Percentiles rank a stretch among this genome's conserved stretches.
Evolutionary conservation across 139 green algal genomes (phyloP).

Genomic region (Coccomyxa sp.): DNA sequence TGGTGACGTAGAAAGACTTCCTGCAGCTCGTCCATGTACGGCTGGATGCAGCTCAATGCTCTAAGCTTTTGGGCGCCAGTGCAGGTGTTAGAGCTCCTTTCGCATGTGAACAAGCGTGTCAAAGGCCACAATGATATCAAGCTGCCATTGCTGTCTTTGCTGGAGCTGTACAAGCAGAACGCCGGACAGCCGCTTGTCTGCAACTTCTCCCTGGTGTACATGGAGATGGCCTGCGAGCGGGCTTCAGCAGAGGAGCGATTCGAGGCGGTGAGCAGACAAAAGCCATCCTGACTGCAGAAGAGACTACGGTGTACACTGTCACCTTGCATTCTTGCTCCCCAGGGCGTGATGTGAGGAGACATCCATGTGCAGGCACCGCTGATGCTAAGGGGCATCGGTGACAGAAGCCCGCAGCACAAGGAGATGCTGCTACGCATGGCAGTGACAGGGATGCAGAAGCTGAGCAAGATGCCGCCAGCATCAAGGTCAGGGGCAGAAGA

Average conservation of each 20-base stretch:
- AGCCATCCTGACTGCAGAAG: no score
- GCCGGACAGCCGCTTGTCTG: constrained; percentile 40
- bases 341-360: background rate
- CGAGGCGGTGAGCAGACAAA: background rate
- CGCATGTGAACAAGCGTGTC: constrained; percentile 90
- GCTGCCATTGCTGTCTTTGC: constrained; percentile 70
- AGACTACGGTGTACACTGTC: constrained; percentile 3
- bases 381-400: constrained; percentile 45
- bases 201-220: constrained; percentile 83
- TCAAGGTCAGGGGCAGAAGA: constrained; percentile 17
- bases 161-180: constrained; percentile 34
- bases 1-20: no score
- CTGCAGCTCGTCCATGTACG: no score
- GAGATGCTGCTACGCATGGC: constrained; percentile 65
- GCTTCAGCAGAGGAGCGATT: constrained; percentile 25
- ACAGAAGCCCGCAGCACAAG: constrained; percentile 39
- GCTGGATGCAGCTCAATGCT: background rate
- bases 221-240: constrained; percentile 65
- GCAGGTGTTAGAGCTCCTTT: constrained; percentile 85
- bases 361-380: constrained; percentile 49
- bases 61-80: background rate
- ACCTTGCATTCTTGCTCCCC: background rate
- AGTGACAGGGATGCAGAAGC: constrained; percentile 22
- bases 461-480: constrained; percentile 10
- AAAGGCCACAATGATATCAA: constrained; percentile 41